Conservation (phyloP, 441 rosid genomes). For the Geranium incanum region DNA sequence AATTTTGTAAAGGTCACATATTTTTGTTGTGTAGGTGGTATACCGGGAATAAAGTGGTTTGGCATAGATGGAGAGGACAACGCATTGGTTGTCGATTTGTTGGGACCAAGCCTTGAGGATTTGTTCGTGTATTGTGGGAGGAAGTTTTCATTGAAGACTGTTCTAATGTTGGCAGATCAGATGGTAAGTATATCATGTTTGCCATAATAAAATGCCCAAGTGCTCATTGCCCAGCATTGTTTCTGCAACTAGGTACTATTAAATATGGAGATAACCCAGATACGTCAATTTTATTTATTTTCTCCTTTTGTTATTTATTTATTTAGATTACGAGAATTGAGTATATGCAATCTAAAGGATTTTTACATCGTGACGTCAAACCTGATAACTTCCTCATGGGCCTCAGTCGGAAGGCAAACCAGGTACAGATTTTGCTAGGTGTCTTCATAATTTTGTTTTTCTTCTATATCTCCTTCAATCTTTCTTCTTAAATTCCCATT, state of each 20-base stretch:
- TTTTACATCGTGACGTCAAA: conserved; percentile 82
- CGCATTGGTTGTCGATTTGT: conserved; percentile 44
- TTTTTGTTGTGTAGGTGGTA: conserved; percentile 40
- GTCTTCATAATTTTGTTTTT: conserved; percentile 2
- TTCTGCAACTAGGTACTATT: not conserved
- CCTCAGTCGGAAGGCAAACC: conserved; percentile 84
- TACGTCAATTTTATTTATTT: not conserved
- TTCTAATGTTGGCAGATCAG: conserved; percentile 60
- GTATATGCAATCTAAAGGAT: conserved; percentile 79
- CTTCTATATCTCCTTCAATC: not conserved
- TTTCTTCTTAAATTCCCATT: conserved; percentile 2
- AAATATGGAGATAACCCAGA: not conserved
- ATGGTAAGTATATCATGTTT: conserved; percentile 30
- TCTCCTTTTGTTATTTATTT: not conserved
- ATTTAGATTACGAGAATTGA: conserved; percentile 77
- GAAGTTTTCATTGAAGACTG: conserved; percentile 53
- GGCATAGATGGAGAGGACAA: conserved; percentile 51
- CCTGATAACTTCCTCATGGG: conserved; percentile 98
- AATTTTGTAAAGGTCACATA: not conserved
- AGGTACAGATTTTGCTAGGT: conserved; percentile 34
- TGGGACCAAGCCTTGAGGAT: conserved; percentile 62
- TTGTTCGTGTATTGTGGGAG: conserved; percentile 54
- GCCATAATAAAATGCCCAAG: not conserved
- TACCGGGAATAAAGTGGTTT: conserved; percentile 47
- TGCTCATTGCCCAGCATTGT: not conserved